phyloP scores from a whole-genome alignment of 2,329 filamentous ascomycete species.

The Chaetomiaceae sp. region DNA sequence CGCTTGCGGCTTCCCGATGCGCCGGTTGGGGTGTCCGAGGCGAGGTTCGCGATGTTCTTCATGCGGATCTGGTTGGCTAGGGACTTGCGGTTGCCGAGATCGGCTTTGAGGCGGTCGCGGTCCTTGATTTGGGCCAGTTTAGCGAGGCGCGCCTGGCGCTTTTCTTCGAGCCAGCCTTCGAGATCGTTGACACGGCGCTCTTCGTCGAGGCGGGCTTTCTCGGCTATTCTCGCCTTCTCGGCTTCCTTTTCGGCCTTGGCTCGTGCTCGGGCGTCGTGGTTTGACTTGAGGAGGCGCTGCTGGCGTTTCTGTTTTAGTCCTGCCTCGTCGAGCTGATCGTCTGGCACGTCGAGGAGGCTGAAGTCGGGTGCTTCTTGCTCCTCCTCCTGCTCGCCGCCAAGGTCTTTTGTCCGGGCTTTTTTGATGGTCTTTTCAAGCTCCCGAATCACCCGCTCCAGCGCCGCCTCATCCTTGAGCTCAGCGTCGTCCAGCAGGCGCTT shows the following conservation, averaged over 20 bases:
- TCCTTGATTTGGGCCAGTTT: conserved; percentile 85
- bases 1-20: conserved; percentile 60
- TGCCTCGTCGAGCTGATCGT: conserved; percentile 90
- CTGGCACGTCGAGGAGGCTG: conserved; percentile 80
- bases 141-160: conserved; percentile 66
- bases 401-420: conserved; percentile 86
- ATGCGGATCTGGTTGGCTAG: conserved; percentile 94
- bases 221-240: conserved; percentile 77
- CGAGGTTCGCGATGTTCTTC: conserved; percentile 95
- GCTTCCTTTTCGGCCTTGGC: conserved; percentile 94
- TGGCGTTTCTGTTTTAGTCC: conserved; percentile 88
- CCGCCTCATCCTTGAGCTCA: conserved; percentile 85
- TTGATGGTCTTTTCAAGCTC: conserved; percentile 89
- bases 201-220: conserved; percentile 77
- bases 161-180: conserved; percentile 81
- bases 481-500: conserved; percentile 81
- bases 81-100: conserved; percentile 93
- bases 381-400: conserved; percentile 76
- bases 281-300: conserved; percentile 88
- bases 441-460: conserved; percentile 77
- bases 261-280: conserved; percentile 86
- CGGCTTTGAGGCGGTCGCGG: conserved; percentile 84
- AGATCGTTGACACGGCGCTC: conserved; percentile 81
- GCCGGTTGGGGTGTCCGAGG: conserved; percentile 72
- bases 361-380: conserved; percentile 81